A percentile compares a stretch with the other conserved stretches of the same genome.
Conservation (phyloP, 805 yeast species). For the Starmerella apicola region DNA sequence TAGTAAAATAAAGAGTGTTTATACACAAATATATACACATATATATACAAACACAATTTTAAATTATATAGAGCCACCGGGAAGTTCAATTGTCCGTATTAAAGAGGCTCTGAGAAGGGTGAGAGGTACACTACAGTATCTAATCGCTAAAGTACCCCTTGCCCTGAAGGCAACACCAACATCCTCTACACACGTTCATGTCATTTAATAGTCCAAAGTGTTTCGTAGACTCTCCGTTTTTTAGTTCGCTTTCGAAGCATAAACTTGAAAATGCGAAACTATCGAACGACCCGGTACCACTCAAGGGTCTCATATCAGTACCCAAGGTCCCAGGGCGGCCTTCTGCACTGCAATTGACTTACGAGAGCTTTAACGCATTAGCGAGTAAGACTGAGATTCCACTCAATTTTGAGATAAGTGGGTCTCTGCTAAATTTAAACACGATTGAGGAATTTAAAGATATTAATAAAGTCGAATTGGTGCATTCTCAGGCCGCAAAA, state of each 20-base stretch:
- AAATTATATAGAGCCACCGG: too few relatives aligned
- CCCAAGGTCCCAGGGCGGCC: conserved; percentile 26
- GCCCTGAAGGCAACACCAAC: too few relatives aligned
- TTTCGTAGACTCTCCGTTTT: conserved; percentile 78
- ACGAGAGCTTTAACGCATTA: conserved; percentile 26
- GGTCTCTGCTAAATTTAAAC: conserved; percentile 50
- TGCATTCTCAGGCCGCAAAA: conserved; percentile 33
- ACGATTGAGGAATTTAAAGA: conserved; percentile 75
- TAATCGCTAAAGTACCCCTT: too few relatives aligned
- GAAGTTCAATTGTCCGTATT: too few relatives aligned
- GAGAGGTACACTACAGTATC: too few relatives aligned
- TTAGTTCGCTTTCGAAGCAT: conserved; percentile 55
- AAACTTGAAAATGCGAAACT: conserved; percentile 67
- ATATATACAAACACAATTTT: too few relatives aligned
- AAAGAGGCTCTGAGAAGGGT: too few relatives aligned
- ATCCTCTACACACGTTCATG: too few relatives aligned
- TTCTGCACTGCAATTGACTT: conserved; percentile 26
- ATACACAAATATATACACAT: too few relatives aligned
- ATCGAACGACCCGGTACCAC: conserved; percentile 34
- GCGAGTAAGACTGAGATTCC: conserved; percentile 20
- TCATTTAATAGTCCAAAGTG: conserved; percentile 50
- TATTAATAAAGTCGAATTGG: conserved; percentile 47
- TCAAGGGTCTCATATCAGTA: conserved; percentile 30
- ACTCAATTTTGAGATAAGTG: conserved; percentile 24
- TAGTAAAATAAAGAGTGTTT: too few relatives aligned